Percentiles rank a stretch among this genome's conserved stretches.
These are phyloP conservation scores for Pythium oligandrum DNA, from an alignment of 352 stramenopile species.

Conservation along the genomic window DNA sequence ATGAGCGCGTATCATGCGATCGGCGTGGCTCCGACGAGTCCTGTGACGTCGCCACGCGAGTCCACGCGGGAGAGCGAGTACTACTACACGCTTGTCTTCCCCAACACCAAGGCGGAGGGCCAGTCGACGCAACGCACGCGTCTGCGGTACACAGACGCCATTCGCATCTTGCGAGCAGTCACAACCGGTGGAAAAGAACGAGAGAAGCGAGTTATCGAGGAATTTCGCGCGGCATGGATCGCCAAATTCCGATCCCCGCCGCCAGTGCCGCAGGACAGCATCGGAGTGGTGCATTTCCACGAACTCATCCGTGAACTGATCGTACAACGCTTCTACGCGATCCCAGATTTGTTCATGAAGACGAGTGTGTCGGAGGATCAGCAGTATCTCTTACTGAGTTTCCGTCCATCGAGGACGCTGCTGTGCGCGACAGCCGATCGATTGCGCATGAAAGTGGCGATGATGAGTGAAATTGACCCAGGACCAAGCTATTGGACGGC, in stretches of 20 bases:
- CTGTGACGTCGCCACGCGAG: constrained; percentile 37
- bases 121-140: constrained; percentile 11
- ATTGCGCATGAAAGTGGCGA: constrained; percentile 34
- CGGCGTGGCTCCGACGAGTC: constrained; percentile 33
- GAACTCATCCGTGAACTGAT: constrained; percentile 69
- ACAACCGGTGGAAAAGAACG: constrained; percentile 37
- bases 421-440: constrained; percentile 43
- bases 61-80: constrained; percentile 31
- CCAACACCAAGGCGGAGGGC: constrained; percentile 23
- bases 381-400: constrained; percentile 33
- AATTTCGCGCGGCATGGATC: constrained; percentile 54
- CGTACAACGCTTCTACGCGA: constrained; percentile 51
- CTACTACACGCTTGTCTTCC: constrained; percentile 76
- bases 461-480: constrained; percentile 46
- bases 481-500: constrained; percentile 27
- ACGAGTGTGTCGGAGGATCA: constrained; percentile 23
- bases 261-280: constrained; percentile 39
- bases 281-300: constrained; percentile 47
- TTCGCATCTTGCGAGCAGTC: constrained; percentile 41
- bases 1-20: constrained; percentile 33
- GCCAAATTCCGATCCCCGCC: constrained; percentile 57
- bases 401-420: constrained; percentile 41
- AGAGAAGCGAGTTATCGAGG: constrained; percentile 35
- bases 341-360: constrained; percentile 36
- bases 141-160: constrained; percentile 44